Percentiles rank a stretch among this genome's conserved stretches.
Conservation (phyloP, 495 filamentous ascomycete genomes). For the Penicillium longicatenatum region DNA sequence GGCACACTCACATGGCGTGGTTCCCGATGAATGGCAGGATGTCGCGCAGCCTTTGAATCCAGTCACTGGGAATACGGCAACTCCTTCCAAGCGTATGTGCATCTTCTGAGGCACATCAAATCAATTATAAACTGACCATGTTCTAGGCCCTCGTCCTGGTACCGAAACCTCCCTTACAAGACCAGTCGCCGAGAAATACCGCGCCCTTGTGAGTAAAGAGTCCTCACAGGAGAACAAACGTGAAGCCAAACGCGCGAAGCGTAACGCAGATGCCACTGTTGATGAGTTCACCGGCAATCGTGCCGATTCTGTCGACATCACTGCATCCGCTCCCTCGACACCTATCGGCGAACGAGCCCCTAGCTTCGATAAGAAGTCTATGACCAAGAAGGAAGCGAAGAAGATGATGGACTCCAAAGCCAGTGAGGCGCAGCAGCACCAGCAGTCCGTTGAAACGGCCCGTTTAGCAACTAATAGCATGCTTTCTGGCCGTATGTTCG, state of each 20-base stretch:
- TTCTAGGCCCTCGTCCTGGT: conserved; percentile 37
- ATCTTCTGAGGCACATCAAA: background rate
- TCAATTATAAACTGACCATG: conserved; percentile 16
- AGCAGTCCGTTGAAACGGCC: conserved; percentile 51
- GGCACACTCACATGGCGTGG: conserved; percentile 68
- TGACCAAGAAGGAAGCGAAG: conserved; percentile 55
- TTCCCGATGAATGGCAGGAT: conserved; percentile 70
- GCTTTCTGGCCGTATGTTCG: conserved; percentile 47
- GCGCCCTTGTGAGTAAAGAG: conserved; percentile 36
- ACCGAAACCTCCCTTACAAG: conserved; percentile 23
- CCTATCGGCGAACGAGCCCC: conserved; percentile 46
- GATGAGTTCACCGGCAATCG: conserved; percentile 37
- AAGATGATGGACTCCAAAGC: conserved; percentile 52
- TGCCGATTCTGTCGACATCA: conserved; percentile 39
- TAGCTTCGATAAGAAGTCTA: conserved; percentile 56
- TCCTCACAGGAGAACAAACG: conserved; percentile 52
- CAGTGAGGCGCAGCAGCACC: conserved; percentile 53
- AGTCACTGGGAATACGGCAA: conserved; percentile 40
- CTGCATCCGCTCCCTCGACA: conserved; percentile 46
- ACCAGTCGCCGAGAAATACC: conserved; percentile 37
- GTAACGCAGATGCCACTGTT: conserved; percentile 43
- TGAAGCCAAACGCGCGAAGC: conserved; percentile 51
- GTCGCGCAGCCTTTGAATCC: conserved; percentile 52
- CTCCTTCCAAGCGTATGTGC: conserved; percentile 63
- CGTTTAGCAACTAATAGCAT: conserved; percentile 49